Percentiles rank a stretch among this genome's conserved stretches.
phyloP scores from a whole-genome alignment of 331 rosid genomes.

The Phaseolus coccineus region DNA sequence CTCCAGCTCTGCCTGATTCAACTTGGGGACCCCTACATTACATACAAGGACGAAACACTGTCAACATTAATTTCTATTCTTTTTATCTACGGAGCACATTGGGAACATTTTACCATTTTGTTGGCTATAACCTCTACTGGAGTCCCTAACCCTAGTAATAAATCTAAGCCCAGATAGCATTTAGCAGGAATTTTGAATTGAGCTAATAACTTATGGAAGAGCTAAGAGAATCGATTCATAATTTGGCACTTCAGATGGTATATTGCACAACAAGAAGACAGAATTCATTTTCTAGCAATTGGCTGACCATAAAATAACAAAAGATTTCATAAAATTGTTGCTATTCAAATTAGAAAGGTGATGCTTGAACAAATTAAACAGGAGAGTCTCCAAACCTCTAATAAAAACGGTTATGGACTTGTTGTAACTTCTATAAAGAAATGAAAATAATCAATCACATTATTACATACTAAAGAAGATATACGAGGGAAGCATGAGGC shows the following conservation, averaged over 20 bases:
- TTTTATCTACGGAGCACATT: not conserved
- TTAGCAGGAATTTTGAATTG: slow-evolving; percentile 24
- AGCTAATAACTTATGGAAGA: not conserved
- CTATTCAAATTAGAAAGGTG: not conserved
- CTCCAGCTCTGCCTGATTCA: slow-evolving; percentile 85
- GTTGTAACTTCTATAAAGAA: not conserved
- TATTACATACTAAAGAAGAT: slow-evolving; percentile 15
- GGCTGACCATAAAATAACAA: slow-evolving; percentile 1
- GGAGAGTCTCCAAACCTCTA: not conserved
- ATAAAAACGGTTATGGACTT: not conserved
- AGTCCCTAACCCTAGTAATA: not conserved
- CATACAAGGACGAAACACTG: slow-evolving; percentile 24
- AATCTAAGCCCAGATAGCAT: slow-evolving; percentile 20
- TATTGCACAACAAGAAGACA: not conserved
- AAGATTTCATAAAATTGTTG: not conserved
- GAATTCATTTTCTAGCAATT: slow-evolving; percentile 16
- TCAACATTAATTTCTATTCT: slow-evolving; percentile 2
- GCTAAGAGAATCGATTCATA: not conserved
- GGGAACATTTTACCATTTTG: slow-evolving; percentile 7
- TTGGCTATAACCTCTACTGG: not conserved
- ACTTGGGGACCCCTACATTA: slow-evolving; percentile 86
- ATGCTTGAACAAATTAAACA: not conserved
- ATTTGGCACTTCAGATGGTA: slow-evolving; percentile 3
- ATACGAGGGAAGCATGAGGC: slow-evolving; percentile 7
- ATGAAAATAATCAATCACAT: not conserved